These are phyloP conservation scores for Chlamydomonas sp. DNA, from an alignment of 139 green algal genomes.

Conservation along the genomic window DNA sequence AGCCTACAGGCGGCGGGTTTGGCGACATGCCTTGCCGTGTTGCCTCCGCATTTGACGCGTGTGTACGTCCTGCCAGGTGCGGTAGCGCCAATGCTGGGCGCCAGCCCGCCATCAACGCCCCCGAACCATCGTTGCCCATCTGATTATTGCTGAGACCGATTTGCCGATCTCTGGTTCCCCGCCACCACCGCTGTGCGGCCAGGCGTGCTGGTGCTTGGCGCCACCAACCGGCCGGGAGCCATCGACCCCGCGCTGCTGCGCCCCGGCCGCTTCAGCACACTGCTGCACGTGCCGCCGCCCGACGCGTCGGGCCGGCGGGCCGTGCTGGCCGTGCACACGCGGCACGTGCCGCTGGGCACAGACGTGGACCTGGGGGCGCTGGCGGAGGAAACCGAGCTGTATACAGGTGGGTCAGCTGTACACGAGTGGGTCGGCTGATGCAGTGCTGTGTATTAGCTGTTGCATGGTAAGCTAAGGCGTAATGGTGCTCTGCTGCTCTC, in stretches of 20 bases:
- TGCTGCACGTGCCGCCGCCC: slow-evolving; percentile 92
- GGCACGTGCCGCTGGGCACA: slow-evolving; percentile 69
- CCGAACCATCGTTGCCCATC: too few species aligned
- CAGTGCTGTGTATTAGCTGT: neutral
- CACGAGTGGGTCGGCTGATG: slow-evolving; percentile 57
- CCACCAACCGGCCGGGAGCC: slow-evolving; percentile 83
- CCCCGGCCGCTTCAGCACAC: slow-evolving; percentile 84
- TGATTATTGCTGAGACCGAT: neutral
- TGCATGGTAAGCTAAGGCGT: too few species aligned
- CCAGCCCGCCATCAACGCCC: neutral
- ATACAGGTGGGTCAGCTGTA: slow-evolving; percentile 66
- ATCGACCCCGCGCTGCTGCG: slow-evolving; percentile 85
- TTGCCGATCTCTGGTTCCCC: neutral
- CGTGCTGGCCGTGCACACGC: slow-evolving; percentile 52
- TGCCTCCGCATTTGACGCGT: too few species aligned
- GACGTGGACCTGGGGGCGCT: slow-evolving; percentile 80
- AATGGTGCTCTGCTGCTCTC: too few species aligned
- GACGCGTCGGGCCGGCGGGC: slow-evolving; percentile 72
- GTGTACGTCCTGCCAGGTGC: too few species aligned
- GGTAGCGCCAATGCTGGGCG: too few species aligned
- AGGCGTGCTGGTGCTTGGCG: slow-evolving; percentile 85
- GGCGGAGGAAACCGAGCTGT: slow-evolving; percentile 58
- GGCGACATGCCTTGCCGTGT: too few species aligned
- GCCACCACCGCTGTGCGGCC: neutral
- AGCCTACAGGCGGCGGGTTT: too few species aligned